Base-by-base conservation (phyloP, 495 filamentous ascomycete species). In the Sabuloglossum arenarium region DNA sequence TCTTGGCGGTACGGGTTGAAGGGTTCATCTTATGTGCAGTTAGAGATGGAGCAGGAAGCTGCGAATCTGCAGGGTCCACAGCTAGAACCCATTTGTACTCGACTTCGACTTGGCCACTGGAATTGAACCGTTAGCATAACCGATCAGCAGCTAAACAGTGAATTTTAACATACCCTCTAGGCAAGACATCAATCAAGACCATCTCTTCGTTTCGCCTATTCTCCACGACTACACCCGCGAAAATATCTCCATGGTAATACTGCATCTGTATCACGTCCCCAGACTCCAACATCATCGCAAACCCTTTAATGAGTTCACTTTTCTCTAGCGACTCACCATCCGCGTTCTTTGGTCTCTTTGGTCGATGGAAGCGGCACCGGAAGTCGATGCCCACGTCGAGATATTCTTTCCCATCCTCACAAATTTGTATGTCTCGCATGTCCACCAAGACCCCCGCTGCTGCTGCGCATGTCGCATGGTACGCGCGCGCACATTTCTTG, bases 381-480 rank as follows among this genome's bases (percentile, higher is more conserved):
- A 95, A 86, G 63, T 96, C 88, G 61, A 90, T 87, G 24, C 81
- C 88, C 56, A 84, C 84, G 50, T 90, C 76, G 56, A 84, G 85
- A 67, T 96, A 95, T 64, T 95, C 87, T 9, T 80, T 85, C 1
- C 87, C 87, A 66, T 96, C 90, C 59, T 94, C 87, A 29, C 81
- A 85, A 65, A 88, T 86, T n/a, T 85, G 82, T 49, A 90, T 79
- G 27, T 83, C 76, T 14, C 84, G 86, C 63, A 84, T 78, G 63
- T 99, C 90, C 43, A 94, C 82, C 60, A 89, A 79, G 9, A 97
- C 89, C 39, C 93, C 91, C 43, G 90, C 91, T 16, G 88, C 78
- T 24, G 85, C 81, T 1, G 91, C 90, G 63, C 91, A 99, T 14
- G 88, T 97, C 1, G 89, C 87, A 67, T 99, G 91, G 66, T 94